These are phyloP conservation scores for Blastocrithidia nonstop DNA, from an alignment of 208 protist genomes.

Conservation along the genomic window DNA sequence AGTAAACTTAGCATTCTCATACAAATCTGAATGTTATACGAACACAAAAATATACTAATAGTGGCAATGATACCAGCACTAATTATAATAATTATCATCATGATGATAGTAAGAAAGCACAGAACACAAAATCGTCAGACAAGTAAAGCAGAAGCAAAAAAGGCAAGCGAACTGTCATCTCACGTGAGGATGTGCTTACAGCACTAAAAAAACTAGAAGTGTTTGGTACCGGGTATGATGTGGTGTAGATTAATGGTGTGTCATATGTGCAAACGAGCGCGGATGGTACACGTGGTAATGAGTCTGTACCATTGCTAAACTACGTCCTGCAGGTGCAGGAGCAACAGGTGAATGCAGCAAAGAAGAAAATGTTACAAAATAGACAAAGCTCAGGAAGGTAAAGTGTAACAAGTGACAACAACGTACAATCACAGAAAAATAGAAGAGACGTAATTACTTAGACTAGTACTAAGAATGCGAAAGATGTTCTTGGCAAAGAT, in stretches of 20 bases:
- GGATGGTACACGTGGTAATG: slow-evolving; percentile 34
- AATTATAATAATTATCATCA: too few species aligned
- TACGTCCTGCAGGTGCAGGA: slow-evolving; percentile 26
- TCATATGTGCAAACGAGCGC: slow-evolving; percentile 77
- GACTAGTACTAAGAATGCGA: too few species aligned
- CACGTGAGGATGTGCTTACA: slow-evolving; percentile 45
- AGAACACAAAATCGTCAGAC: neutral
- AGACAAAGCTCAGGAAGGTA: too few species aligned
- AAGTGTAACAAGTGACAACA: too few species aligned
- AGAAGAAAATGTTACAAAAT: too few species aligned
- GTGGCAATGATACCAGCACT: too few species aligned
- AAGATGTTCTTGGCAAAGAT: too few species aligned
- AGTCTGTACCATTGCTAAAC: slow-evolving; percentile 50
- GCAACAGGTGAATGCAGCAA: slow-evolving; percentile 12
- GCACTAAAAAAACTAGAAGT: slow-evolving; percentile 54
- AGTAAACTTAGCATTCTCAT: too few species aligned
- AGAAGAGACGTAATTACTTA: too few species aligned
- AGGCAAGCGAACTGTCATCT: slow-evolving; percentile 19
- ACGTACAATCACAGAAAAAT: too few species aligned
- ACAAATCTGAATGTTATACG: neutral
- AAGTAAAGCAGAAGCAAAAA: neutral
- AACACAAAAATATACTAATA: slow-evolving; percentile 2
- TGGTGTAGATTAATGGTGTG: slow-evolving; percentile 40
- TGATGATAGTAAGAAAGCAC: too few species aligned
- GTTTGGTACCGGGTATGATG: slow-evolving; percentile 62